Evolutionary conservation across 805 yeast species (phyloP).

Genomic region (Hanseniaspora valbyensis): DNA sequence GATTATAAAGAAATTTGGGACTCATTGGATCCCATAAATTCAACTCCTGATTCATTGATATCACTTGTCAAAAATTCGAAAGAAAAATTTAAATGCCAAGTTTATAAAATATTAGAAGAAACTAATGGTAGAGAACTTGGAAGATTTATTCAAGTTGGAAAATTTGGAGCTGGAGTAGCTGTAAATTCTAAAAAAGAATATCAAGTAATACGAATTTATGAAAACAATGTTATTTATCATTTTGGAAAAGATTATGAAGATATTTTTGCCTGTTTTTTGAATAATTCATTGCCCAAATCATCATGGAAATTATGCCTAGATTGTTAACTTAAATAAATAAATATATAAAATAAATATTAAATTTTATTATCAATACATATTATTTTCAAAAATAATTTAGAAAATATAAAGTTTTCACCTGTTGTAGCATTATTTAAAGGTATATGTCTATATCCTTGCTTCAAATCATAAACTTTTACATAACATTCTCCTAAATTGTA

Average conservation of each 20-base stretch:
- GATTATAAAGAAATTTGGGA: constrained; percentile 48
- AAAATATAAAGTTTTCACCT: constrained; percentile 67
- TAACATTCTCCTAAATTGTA: constrained; percentile 47
- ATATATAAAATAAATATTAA: background rate
- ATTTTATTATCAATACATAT: too few species aligned
- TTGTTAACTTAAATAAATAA: background rate
- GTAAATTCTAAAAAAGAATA: constrained; percentile 23
- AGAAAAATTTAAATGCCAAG: constrained; percentile 14
- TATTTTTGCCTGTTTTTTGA: constrained; percentile 5
- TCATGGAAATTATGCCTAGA: constrained; percentile 1
- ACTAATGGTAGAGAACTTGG: constrained; percentile 25
- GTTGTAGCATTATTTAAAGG: constrained; percentile 56
- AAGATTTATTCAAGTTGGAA: constrained; percentile 37
- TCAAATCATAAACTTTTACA: constrained; percentile 49
- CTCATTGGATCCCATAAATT: constrained; percentile 34
- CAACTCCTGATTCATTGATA: constrained; percentile 26
- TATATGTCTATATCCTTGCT: constrained; percentile 71
- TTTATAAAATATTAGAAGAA: background rate
- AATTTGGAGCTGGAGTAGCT: constrained; percentile 43
- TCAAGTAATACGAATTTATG: constrained; percentile 15
- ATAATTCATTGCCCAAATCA: background rate
- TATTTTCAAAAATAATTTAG: constrained; percentile 39
- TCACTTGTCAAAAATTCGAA: constrained; percentile 1
- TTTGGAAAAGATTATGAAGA: constrained; percentile 5
- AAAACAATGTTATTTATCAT: constrained; percentile 9